These are phyloP conservation scores for Hypoxylon cercidicola DNA, from an alignment of 495 filamentous ascomycete species.

Conservation along the genomic window DNA sequence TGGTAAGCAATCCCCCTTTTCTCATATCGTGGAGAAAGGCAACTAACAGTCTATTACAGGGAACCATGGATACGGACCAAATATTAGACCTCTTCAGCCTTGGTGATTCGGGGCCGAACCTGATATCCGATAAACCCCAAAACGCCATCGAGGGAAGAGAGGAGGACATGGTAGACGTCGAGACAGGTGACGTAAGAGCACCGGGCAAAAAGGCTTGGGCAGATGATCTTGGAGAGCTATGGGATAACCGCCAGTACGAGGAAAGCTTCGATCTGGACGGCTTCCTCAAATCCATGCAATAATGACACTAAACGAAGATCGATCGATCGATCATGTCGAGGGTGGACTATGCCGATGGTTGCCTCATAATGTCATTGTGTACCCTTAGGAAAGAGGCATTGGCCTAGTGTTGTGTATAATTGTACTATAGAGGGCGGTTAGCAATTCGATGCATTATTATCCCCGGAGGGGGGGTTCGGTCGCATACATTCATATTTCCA, in stretches of 20 bases:
- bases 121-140: slow-evolving; percentile 65
- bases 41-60: slow-evolving; percentile 38
- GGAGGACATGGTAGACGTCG: slow-evolving; percentile 93
- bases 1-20: slow-evolving; percentile 61
- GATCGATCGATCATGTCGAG: slow-evolving; percentile 15
- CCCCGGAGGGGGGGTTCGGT: slow-evolving; percentile 9
- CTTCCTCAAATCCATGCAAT: slow-evolving; percentile 90
- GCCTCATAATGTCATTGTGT: neutral
- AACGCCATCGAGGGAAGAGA: slow-evolving; percentile 71
- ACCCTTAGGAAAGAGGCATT: slow-evolving; percentile 4
- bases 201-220: slow-evolving; percentile 96
- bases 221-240: slow-evolving; percentile 93
- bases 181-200: slow-evolving; percentile 89
- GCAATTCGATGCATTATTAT: slow-evolving; percentile 13
- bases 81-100: slow-evolving; percentile 97
- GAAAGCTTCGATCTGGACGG: slow-evolving; percentile 95
- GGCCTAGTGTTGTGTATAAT: slow-evolving; percentile 32
- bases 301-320: slow-evolving; percentile 16
- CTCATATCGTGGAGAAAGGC: neutral
- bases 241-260: slow-evolving; percentile 96
- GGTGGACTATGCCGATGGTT: neutral
- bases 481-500: slow-evolving; percentile 18
- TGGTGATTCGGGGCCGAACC: slow-evolving; percentile 75
- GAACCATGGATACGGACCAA: slow-evolving; percentile 95
- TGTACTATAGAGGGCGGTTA: slow-evolving; percentile 26